Evolutionary conservation across 257 asterid species (phyloP), one percentile per base, ranked within the genome.

Genomic region (Fraxinus americana): DNA sequence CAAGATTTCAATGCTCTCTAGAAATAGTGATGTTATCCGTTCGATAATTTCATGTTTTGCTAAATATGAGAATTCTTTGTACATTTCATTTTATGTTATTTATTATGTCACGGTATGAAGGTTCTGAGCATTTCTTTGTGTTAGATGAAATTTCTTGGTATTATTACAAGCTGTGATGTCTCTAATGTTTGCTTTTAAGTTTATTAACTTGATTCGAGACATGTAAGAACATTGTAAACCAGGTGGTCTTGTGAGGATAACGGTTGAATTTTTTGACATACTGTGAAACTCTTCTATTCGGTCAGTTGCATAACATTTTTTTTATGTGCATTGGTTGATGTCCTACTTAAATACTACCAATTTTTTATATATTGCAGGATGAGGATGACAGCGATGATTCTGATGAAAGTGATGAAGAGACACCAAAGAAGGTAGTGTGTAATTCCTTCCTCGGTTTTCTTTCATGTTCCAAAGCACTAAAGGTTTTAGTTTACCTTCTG

Each of bases 321-420:
- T 9, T 23, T 19, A 50, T 29, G 66, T 73, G 30, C 43, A 36
- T 74, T 61, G 48, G 50, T 74, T 23, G 21, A 38, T 67, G 4
- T 71, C 10, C 12, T 1, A 19, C 68, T 57, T 17, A 32, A 59
- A 11, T 25, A 45, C 8, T 13, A n/a, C 35, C 34, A 12, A 27
- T 32, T 35, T 70, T 54, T 25, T 19, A 27, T 30, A 29, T 69
- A 63, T 67, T 82, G 67, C 76, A 91, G 98, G 93, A 80, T 54
- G 88, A 83, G 13, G 92, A 85, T 66, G 87, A 80, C 52, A 63
- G 36, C 5, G 81, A 82, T 61, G 89, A 86, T 75, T 83, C 91
- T 36, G 90, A 77, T 50, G 94, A 89, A 35, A 84, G 87, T 30
- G 97, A 88, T 19, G 96, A 95, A 76, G 99, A 90, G 85, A 93